A percentile compares a stretch with the other conserved stretches of the same genome.
phyloP scores from a whole-genome alignment of 2,329 filamentous ascomycete species.

The Neophaeococcomyces mojaviensis region DNA sequence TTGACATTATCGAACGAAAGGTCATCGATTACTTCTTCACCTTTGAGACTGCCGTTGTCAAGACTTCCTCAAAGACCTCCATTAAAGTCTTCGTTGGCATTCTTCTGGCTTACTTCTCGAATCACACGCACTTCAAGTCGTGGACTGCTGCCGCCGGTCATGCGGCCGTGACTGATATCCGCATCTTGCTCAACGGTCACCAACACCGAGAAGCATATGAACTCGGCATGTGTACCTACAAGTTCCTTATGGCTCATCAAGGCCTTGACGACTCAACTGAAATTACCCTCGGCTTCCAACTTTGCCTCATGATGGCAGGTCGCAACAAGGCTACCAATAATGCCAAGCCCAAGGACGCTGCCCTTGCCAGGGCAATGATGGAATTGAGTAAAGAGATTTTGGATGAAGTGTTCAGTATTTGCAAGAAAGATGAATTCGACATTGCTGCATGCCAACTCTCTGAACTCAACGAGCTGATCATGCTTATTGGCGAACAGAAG shows the following conservation, averaged over 20 bases:
- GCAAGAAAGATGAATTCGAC: slow-evolving; percentile 26
- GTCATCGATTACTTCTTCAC: slow-evolving; percentile 30
- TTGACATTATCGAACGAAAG: slow-evolving; percentile 27
- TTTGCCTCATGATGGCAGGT: slow-evolving; percentile 31
- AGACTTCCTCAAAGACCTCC: slow-evolving; percentile 23
- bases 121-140: slow-evolving; percentile 21
- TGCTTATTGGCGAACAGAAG: slow-evolving; percentile 31
- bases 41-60: slow-evolving; percentile 17
- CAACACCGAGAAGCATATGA: slow-evolving; percentile 12
- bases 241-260: slow-evolving; percentile 19
- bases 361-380: slow-evolving; percentile 26
- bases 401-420: slow-evolving; percentile 27
- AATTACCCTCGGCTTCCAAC: slow-evolving; percentile 30
- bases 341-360: slow-evolving; percentile 22
- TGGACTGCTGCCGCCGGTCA: slow-evolving; percentile 10
- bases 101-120: slow-evolving; percentile 25
- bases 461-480: slow-evolving; percentile 32
- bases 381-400: slow-evolving; percentile 29
- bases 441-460: slow-evolving; percentile 30
- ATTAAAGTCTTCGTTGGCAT: slow-evolving; percentile 19
- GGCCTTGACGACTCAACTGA: slow-evolving; percentile 22
- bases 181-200: slow-evolving; percentile 8
- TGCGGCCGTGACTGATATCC: slow-evolving; percentile 10
- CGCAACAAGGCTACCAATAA: slow-evolving; percentile 4
- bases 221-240: slow-evolving; percentile 14